Evolutionary conservation across 73 alveolate species (phyloP).

Genomic region (Tetrahymena elliotti): DNA sequence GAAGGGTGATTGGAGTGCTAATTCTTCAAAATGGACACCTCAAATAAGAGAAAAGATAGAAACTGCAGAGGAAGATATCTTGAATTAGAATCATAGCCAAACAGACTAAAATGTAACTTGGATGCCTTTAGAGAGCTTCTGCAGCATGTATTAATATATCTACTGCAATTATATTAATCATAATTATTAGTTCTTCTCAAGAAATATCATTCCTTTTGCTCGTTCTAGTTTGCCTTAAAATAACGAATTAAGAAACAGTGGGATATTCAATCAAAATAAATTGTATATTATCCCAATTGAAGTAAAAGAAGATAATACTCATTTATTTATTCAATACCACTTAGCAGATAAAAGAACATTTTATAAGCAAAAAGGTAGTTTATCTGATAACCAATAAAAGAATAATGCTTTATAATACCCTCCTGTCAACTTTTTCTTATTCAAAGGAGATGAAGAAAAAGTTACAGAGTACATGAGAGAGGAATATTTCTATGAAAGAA

Average conservation of each 20-base stretch:
- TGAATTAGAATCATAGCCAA: background rate
- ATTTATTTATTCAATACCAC: background rate
- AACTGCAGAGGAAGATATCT: background rate
- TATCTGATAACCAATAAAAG: background rate
- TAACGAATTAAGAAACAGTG: background rate
- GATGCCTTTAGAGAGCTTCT: background rate
- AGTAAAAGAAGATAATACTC: background rate
- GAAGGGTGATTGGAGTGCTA: background rate
- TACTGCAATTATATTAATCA: background rate
- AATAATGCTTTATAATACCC: background rate
- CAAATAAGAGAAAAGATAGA: background rate
- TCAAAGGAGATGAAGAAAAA: background rate
- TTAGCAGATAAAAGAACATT: background rate
- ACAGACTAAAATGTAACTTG: background rate
- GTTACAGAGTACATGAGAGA: background rate
- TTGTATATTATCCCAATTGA: background rate
- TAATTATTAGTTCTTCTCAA: background rate
- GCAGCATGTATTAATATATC: background rate
- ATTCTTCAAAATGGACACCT: background rate
- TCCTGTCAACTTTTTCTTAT: background rate
- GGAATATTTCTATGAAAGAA: background rate
- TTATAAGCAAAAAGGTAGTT: background rate
- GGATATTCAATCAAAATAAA: background rate
- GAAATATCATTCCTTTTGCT: background rate
- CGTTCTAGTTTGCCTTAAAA: background rate